phyloP scores from a whole-genome alignment of 2,329 filamentous ascomycete species.

The Penicillium sp. region DNA sequence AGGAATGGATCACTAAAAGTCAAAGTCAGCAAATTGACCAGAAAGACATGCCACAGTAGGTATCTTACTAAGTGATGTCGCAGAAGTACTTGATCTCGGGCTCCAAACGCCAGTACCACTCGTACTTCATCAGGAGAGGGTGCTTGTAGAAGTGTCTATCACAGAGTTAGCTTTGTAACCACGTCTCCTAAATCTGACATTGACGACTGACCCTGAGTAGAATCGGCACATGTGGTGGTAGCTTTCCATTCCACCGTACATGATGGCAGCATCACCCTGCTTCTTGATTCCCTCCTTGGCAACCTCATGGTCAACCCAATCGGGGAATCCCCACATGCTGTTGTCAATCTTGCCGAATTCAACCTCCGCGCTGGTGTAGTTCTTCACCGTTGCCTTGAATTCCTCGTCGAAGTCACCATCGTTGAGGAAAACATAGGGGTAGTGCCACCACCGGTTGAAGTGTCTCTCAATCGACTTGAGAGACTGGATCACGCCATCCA shows the following conservation, averaged over 20 bases:
- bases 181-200: neutral
- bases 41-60: neutral
- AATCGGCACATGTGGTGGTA: constrained; percentile 99
- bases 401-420: constrained; percentile 94
- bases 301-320: constrained; percentile 92
- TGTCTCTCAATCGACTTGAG: constrained; percentile 97
- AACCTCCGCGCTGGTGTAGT: constrained; percentile 82
- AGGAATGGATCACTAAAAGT: constrained; percentile 79
- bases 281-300: constrained; percentile 95
- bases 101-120: constrained; percentile 99
- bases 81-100: constrained; percentile 99
- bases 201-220: constrained; percentile 78
- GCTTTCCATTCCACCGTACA: constrained; percentile 98
- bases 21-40: constrained; percentile 5
- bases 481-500: constrained; percentile 93
- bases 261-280: constrained; percentile 94
- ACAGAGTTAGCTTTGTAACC: constrained; percentile 20
- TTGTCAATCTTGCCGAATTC: constrained; percentile 93
- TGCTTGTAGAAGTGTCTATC: constrained; percentile 93
- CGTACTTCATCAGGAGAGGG: constrained; percentile 88
- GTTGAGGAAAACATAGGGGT: constrained; percentile 97
- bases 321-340: constrained; percentile 93
- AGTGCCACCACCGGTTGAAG: constrained; percentile 98
- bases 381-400: constrained; percentile 83
- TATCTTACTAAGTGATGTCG: constrained; percentile 89